Conservation (phyloP, 208 protist species). For the Trypanosoma avium region DNA sequence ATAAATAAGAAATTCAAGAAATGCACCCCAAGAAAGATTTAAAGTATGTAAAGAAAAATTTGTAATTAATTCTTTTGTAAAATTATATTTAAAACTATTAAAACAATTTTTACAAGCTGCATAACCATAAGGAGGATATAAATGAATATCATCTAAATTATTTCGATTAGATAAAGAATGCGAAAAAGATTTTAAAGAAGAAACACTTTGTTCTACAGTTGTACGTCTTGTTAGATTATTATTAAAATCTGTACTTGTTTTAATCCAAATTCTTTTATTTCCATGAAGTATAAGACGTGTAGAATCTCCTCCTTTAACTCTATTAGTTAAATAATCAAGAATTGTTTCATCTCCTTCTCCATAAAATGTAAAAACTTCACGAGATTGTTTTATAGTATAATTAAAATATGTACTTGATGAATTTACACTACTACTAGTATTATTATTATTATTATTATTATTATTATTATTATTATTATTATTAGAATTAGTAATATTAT, state of each 20-base stretch:
- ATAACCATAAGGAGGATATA: not conserved
- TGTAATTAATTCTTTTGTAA: not conserved
- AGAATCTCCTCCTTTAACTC: conserved; percentile 20
- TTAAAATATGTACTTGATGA: no score
- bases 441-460: no score
- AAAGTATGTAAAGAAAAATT: conserved; percentile 46
- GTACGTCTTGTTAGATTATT: not conserved
- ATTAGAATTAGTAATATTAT: no score
- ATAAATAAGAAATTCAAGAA: conserved; percentile 67
- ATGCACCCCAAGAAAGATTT: conserved; percentile 57
- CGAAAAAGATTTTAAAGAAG: not conserved
- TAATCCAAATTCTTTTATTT: conserved; percentile 28
- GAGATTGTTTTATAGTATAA: conserved; percentile 11
- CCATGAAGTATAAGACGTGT: conserved; percentile 24
- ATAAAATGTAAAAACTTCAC: conserved; percentile 30
- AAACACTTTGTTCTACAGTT: not conserved
- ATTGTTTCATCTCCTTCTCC: conserved; percentile 28
- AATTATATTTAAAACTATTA: not conserved
- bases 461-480: no score
- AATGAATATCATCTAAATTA: not conserved
- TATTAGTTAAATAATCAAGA: conserved; percentile 12
- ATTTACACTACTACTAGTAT: no score
- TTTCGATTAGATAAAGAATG: not conserved
- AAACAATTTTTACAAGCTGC: conserved; percentile 15
- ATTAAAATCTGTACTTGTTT: conserved; percentile 17